Conservation (phyloP, 73 alveolate genomes). For the Effrenium voratum region DNA sequence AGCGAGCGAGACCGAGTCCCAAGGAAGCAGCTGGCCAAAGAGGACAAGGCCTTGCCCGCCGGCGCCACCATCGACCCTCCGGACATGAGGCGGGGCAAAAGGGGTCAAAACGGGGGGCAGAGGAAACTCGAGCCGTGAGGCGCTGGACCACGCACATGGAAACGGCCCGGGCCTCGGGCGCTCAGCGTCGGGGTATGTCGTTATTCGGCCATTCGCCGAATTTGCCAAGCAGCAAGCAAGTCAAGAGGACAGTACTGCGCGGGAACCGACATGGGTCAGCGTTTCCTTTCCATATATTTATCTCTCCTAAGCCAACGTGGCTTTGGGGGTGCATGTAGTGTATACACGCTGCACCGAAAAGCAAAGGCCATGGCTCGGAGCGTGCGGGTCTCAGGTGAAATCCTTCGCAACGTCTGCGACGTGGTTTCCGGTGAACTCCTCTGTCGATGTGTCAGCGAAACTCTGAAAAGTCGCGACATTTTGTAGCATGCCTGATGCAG, state of each 20-base stretch:
- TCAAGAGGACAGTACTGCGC: not conserved
- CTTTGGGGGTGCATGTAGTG: not conserved
- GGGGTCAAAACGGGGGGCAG: not conserved
- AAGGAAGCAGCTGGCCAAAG: constrained; percentile 61
- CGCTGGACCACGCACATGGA: constrained; percentile 14
- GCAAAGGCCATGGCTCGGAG: not conserved
- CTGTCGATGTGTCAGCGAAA: constrained; percentile 52
- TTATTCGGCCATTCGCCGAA: not conserved
- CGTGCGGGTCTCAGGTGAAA: not conserved
- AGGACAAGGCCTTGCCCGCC: constrained; percentile 55
- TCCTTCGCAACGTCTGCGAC: constrained; percentile 6
- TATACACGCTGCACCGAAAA: not conserved
- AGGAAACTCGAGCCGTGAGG: not conserved
- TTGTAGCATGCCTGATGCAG: too few species aligned
- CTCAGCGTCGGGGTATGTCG: not conserved
- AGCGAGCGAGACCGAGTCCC: too few species aligned
- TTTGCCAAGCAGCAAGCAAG: not conserved
- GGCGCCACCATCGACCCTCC: not conserved
- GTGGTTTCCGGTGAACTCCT: constrained; percentile 54
- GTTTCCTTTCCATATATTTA: not conserved
- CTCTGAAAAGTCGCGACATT: constrained; percentile 14
- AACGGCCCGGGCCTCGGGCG: not conserved
- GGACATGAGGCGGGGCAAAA: not conserved
- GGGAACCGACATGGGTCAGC: not conserved
- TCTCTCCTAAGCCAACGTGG: not conserved